Evolutionary conservation across 2,329 filamentous ascomycete genomes (phyloP), one percentile per base, ranked within the genome.

Genomic region (Nemania abortiva): DNA sequence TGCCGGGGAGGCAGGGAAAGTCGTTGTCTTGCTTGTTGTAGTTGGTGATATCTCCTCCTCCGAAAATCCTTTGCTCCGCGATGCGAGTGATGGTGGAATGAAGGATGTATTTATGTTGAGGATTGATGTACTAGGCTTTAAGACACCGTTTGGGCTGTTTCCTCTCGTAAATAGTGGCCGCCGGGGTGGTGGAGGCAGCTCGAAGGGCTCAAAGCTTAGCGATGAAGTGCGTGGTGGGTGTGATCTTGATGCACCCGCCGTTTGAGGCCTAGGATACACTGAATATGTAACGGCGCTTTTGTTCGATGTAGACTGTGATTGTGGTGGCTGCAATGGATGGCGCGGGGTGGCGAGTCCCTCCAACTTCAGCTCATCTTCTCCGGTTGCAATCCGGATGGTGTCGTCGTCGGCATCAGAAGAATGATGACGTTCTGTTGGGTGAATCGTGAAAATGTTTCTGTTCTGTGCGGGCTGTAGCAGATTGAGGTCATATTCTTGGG

Each of bases 201-300:
- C 73, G 47, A n/a, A n/a, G n/a, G n/a, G n/a, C n/a, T n/a, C n/a
- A n/a, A 75, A 61, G 37, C 65, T 66, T 1, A 79, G 69, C 6
- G 77, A 79, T 20, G 77, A 77, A 47, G 74, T 77, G 39, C 79
- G 77, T 49, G 81, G 79, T 15, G 81, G 81, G 7, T 81, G 77
- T 1, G 73, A 69, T 34, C 72, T 73, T 2, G 60, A 64, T 7
- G 69, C 29, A 18, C 56, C 65, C 5, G 42, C 49, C 3, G 69
- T 63, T 24, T 72, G 57, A n/a, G 77, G 71, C 72, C 80, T 84
- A 5, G 83, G 83, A 66, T 83, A 84, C 47, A 83, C 77, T 1
- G 83, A 83, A 68, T 84, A 84, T 2, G 78, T 80, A 20, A 62
- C 57, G 2, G 73, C 31, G 49, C 59, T 66, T 49, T 69, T 72